A percentile compares a stretch with the other conserved stretches of the same genome.
Evolutionary conservation across 1,284 basidiomycete genomes (phyloP).

Genomic region (Caloboletus inedulis): DNA sequence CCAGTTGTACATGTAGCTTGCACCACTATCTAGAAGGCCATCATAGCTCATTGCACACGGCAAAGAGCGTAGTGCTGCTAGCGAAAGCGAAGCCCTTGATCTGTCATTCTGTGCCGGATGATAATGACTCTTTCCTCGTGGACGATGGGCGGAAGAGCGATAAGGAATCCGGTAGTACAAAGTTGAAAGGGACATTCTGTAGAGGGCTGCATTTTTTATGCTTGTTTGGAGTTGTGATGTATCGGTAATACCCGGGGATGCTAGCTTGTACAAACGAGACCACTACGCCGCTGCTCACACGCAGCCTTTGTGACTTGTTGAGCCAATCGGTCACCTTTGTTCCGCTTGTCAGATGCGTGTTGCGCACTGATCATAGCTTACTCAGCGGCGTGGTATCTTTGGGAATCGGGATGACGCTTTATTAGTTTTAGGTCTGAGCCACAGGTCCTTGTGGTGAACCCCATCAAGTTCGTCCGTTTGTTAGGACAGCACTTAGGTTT

Average conservation of each 20-base stretch:
- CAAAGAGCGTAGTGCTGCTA: slow-evolving; percentile 39
- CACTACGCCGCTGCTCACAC: background rate
- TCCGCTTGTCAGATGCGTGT: background rate
- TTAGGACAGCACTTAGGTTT: background rate
- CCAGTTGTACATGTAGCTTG: slow-evolving; percentile 32
- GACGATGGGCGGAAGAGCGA: slow-evolving; percentile 25
- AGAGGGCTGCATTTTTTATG: too few species aligned
- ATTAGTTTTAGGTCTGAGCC: background rate
- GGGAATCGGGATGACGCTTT: background rate
- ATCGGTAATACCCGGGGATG: slow-evolving; percentile 9
- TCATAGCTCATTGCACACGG: slow-evolving; percentile 32
- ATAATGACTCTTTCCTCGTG: slow-evolving; percentile 30
- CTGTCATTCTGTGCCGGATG: slow-evolving; percentile 29
- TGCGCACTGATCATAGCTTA: background rate
- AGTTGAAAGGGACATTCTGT: too few species aligned
- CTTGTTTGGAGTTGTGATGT: slow-evolving; percentile 24
- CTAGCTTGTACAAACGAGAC: background rate
- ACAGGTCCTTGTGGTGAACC: background rate
- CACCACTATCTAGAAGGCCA: slow-evolving; percentile 43
- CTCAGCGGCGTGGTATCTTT: background rate
- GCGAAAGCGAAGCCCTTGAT: slow-evolving; percentile 38
- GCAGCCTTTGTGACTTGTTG: background rate
- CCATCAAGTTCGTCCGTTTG: background rate
- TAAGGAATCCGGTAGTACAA: slow-evolving; percentile 30
- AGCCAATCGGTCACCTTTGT: background rate